Evolutionary conservation across 495 filamentous ascomycete species (phyloP).

Genomic region (Halenospora varia): DNA sequence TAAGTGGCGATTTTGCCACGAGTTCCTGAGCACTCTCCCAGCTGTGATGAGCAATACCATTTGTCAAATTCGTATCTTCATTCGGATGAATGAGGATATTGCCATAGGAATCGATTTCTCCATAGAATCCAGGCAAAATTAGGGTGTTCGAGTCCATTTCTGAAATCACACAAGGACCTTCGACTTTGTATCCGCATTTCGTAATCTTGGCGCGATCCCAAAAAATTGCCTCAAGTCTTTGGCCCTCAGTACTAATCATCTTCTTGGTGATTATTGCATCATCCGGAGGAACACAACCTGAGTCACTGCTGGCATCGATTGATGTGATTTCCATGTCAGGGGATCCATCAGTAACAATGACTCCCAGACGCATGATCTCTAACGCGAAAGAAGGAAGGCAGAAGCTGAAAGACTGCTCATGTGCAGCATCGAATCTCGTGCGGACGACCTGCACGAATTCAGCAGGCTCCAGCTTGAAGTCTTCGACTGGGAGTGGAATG

Average conservation of each 20-base stretch:
- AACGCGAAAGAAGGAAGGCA: not conserved
- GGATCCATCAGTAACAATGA: not conserved
- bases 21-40: not conserved
- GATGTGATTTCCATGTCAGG: not conserved
- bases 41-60: not conserved
- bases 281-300: not conserved
- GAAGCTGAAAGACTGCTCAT: not conserved
- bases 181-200: not conserved
- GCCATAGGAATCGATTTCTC: not conserved
- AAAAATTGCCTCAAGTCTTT: not conserved
- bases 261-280: not conserved
- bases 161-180: not conserved
- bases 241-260: not conserved
- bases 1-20: not conserved
- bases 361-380: not conserved
- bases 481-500: not conserved
- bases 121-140: not conserved
- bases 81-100: not conserved
- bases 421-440: not conserved
- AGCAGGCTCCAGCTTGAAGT: not conserved
- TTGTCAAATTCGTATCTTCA: not conserved
- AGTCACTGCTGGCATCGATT: not conserved
- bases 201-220: not conserved
- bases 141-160: not conserved
- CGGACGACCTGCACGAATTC: not conserved